Percentiles rank a stretch among this genome's conserved stretches.
Conservation (phyloP, 2,329 filamentous ascomycete genomes). For the Monilinia vaccinii-corymbosi region DNA sequence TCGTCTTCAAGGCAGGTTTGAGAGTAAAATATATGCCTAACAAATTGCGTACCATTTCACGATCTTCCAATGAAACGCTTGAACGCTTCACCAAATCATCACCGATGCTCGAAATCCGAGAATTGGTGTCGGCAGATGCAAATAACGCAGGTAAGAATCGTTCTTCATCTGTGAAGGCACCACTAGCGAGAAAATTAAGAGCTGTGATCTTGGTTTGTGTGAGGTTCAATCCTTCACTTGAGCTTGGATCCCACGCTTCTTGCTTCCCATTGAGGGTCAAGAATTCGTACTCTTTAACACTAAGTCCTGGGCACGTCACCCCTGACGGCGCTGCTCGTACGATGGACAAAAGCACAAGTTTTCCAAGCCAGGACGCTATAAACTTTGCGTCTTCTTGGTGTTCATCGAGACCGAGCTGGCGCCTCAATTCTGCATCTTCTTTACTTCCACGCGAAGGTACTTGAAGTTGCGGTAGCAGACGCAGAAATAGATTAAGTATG, state of each 20-base stretch:
- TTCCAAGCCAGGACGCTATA: slow-evolving; percentile 65
- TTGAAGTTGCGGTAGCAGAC: slow-evolving; percentile 60
- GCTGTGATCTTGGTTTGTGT: slow-evolving; percentile 61
- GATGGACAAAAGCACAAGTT: slow-evolving; percentile 62
- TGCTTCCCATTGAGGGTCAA: slow-evolving; percentile 57
- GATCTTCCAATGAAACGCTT: slow-evolving; percentile 63
- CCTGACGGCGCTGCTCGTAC: slow-evolving; percentile 30
- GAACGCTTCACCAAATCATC: slow-evolving; percentile 83
- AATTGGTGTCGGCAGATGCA: slow-evolving; percentile 75
- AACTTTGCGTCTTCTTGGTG: slow-evolving; percentile 58
- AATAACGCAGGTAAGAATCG: slow-evolving; percentile 77
- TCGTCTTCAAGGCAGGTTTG: slow-evolving; percentile 65
- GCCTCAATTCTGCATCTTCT: slow-evolving; percentile 63
- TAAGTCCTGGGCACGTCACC: slow-evolving; percentile 45
- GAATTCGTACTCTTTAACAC: slow-evolving; percentile 58
- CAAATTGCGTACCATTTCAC: slow-evolving; percentile 51
- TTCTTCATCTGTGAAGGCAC: slow-evolving; percentile 75
- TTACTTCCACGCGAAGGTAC: slow-evolving; percentile 70
- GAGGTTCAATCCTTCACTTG: slow-evolving; percentile 54
- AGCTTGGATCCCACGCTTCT: slow-evolving; percentile 56
- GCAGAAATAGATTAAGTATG: slow-evolving; percentile 75
- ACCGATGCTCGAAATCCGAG: slow-evolving; percentile 70
- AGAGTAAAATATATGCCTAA: slow-evolving; percentile 67
- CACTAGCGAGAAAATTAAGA: slow-evolving; percentile 68
- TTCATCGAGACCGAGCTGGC: slow-evolving; percentile 56